These are phyloP conservation scores for Eleusine coracana DNA, from an alignment of 176 grass and related monocot species.

Conservation along the genomic window DNA sequence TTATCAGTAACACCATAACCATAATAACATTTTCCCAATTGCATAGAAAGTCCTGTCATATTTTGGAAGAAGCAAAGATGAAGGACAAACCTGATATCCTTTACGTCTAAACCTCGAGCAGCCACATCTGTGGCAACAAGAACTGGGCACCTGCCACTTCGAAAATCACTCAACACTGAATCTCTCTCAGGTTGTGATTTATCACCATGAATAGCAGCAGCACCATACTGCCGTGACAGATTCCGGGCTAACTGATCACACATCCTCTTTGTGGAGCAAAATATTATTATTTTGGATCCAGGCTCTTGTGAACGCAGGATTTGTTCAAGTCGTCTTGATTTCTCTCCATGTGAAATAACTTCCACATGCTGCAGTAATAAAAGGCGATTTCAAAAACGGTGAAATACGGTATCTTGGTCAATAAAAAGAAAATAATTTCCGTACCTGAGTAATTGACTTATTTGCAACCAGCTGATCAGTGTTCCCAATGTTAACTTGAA, in stretches of 20 bases:
- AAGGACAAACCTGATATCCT: slow-evolving; percentile 73
- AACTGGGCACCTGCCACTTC: slow-evolving; percentile 66
- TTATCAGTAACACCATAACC: background rate
- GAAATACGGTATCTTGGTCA: slow-evolving; percentile 17
- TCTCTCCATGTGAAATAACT: slow-evolving; percentile 69
- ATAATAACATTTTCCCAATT: background rate
- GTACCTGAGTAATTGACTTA: slow-evolving; percentile 90
- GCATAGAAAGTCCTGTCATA: background rate
- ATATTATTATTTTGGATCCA: slow-evolving; percentile 90
- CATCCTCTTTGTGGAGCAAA: slow-evolving; percentile 99
- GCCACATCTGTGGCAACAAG: slow-evolving; percentile 97
- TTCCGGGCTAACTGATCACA: slow-evolving; percentile 77
- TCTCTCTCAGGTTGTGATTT: slow-evolving; percentile 95
- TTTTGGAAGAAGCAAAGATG: slow-evolving; percentile 27
- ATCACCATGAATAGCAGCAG: slow-evolving; percentile 92
- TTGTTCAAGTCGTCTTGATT: slow-evolving; percentile 77
- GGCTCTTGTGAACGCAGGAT: slow-evolving; percentile 76
- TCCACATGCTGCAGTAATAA: slow-evolving; percentile 66
- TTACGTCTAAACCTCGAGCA: slow-evolving; percentile 85
- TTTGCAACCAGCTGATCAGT: slow-evolving; percentile 83
- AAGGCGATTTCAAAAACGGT: slow-evolving; percentile 28
- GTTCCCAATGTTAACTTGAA: slow-evolving; percentile 92
- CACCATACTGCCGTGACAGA: slow-evolving; percentile 61
- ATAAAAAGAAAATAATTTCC: background rate
- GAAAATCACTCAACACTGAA: slow-evolving; percentile 82